A percentile compares a stretch with the other conserved stretches of the same genome.
Evolutionary conservation across 805 yeast genomes (phyloP).

Genomic region (Candida patagonica): DNA sequence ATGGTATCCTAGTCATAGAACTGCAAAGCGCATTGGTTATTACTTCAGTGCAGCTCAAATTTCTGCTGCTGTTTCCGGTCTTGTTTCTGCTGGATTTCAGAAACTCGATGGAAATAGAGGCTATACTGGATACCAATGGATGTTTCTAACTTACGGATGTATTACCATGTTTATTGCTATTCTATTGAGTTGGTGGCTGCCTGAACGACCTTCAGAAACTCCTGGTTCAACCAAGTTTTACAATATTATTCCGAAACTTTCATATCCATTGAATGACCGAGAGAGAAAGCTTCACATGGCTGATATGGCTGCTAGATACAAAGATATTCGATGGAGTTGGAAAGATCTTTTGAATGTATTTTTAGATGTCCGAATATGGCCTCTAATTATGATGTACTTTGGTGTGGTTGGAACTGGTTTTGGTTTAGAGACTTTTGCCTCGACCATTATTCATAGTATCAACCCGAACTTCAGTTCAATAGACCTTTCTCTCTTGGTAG

Average conservation of each 20-base stretch:
- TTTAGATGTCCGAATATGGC: constrained; percentile 65
- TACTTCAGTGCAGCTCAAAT: constrained; percentile 88
- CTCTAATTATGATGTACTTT: constrained; percentile 76
- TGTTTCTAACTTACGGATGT: constrained; percentile 68
- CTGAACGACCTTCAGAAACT: constrained; percentile 51
- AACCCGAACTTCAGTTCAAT: constrained; percentile 58
- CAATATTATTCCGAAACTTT: constrained; percentile 7
- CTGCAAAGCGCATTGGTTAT: constrained; percentile 74
- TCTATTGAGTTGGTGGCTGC: constrained; percentile 70
- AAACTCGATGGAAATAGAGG: constrained; percentile 67
- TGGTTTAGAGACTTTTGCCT: constrained; percentile 78
- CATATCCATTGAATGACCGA: constrained; percentile 33
- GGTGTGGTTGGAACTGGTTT: constrained; percentile 91
- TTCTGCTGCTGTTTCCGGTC: constrained; percentile 84
- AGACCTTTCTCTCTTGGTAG: constrained; percentile 63
- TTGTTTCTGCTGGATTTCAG: constrained; percentile 82
- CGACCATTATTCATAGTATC: constrained; percentile 59
- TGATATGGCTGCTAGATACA: constrained; percentile 51
- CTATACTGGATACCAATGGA: constrained; percentile 78
- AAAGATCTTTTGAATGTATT: constrained; percentile 47
- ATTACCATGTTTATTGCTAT: constrained; percentile 59
- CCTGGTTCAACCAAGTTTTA: constrained; percentile 8
- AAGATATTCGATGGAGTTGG: constrained; percentile 44
- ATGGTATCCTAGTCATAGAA: constrained; percentile 76
- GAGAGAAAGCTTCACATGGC: constrained; percentile 48